These are phyloP conservation scores for Trichoderma breve DNA, from an alignment of 2,329 filamentous ascomycete genomes.

Conservation along the genomic window DNA sequence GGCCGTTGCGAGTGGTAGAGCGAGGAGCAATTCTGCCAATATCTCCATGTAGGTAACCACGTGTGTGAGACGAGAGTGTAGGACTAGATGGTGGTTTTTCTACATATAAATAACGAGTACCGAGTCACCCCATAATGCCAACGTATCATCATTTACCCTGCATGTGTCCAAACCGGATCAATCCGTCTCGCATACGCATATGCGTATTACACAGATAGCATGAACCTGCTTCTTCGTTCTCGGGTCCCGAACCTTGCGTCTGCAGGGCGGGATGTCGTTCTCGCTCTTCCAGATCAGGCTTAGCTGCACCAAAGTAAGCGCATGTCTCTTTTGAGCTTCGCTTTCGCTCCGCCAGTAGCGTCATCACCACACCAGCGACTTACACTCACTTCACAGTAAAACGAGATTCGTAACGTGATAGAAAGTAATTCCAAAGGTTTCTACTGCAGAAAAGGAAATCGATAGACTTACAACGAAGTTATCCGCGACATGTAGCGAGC, in stretches of 20 bases:
- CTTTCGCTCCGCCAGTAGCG: conserved; percentile 6
- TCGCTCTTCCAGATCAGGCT: conserved; percentile 12
- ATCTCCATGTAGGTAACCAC: not conserved
- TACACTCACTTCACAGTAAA: not conserved
- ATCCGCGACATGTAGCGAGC: not conserved
- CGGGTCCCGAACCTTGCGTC: not conserved
- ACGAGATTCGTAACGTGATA: not conserved
- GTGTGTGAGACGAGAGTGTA: not conserved
- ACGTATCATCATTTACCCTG: not conserved
- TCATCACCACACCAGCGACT: not conserved
- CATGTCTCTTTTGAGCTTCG: not conserved
- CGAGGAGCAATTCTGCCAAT: not conserved
- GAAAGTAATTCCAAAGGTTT: not conserved
- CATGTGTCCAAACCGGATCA: not conserved
- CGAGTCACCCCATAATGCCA: not conserved
- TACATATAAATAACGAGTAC: not conserved
- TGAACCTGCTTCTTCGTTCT: conserved; percentile 11
- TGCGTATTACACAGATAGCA: not conserved
- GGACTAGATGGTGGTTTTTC: not conserved
- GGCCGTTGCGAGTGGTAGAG: conserved; percentile 13
- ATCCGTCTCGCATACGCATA: not conserved
- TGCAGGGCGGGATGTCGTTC: conserved; percentile 1
- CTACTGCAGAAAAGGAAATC: not conserved
- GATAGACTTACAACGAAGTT: not conserved
- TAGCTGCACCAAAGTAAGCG: not conserved